phyloP scores from a whole-genome alignment of 805 yeast genomes.

The Blastobotrys attinorum region DNA sequence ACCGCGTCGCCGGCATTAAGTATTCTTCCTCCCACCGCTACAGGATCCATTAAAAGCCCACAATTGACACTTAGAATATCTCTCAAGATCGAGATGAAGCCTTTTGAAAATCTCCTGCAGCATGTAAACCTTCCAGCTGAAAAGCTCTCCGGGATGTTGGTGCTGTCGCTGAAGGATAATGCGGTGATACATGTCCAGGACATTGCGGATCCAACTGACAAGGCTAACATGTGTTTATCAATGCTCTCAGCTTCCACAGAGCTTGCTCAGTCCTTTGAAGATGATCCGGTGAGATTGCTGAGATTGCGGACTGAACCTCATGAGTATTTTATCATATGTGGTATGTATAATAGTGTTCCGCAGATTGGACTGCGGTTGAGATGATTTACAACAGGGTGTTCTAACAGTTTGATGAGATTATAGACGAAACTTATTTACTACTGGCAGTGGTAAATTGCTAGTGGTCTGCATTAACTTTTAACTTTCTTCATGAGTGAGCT shows the following conservation, averaged over 20 bases:
- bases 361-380: no score
- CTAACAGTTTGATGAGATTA: no score
- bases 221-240: not conserved
- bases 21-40: conserved; percentile 1
- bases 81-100: not conserved
- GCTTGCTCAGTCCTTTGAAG: not conserved
- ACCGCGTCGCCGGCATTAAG: no score
- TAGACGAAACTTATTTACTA: not conserved
- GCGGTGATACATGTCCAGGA: conserved; percentile 1
- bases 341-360: no score
- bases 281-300: conserved; percentile 2
- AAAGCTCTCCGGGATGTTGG: conserved; percentile 1
- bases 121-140: conserved; percentile 1
- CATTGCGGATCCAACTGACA: not conserved
- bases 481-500: no score
- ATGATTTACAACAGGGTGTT: no score
- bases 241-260: conserved; percentile 2
- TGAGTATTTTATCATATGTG: conserved; percentile 6
- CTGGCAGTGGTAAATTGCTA: not conserved
- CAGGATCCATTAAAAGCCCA: no score
- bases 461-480: not conserved
- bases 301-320: conserved; percentile 2
- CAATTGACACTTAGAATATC: no score
- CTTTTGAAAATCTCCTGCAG: not conserved
- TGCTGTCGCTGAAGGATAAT: conserved; percentile 3